A percentile compares a stretch with the other conserved stretches of the same genome.
Conservation (phyloP, 495 filamentous ascomycete species). For the Tuber aestivum region DNA sequence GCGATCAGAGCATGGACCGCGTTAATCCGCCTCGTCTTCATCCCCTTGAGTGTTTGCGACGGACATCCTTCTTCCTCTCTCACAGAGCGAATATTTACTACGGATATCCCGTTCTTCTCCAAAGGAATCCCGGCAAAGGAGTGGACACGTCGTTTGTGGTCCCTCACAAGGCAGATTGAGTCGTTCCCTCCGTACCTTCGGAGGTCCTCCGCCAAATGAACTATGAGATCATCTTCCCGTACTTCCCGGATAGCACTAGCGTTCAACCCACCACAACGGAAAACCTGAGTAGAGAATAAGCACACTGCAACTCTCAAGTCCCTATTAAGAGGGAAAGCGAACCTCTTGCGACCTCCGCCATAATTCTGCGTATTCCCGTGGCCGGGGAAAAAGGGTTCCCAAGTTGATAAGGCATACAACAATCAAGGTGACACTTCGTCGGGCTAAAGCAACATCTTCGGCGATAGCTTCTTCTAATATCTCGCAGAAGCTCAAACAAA, state of each 20-base stretch:
- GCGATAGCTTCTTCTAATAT: neutral
- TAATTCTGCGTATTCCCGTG: neutral
- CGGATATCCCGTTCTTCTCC: neutral
- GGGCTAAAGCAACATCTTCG: neutral
- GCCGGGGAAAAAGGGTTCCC: conserved; percentile 7
- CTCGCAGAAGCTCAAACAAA: conserved; percentile 12
- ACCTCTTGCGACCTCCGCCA: conserved; percentile 18
- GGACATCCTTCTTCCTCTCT: neutral
- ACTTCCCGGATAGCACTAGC: neutral
- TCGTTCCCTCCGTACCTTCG: neutral
- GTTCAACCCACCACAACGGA: neutral
- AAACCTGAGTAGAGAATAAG: conserved; percentile 5
- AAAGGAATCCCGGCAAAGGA: conserved; percentile 11
- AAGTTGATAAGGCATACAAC: conserved; percentile 19
- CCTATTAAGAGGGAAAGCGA: neutral
- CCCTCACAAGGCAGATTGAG: neutral
- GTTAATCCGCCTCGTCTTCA: neutral
- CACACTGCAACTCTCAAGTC: neutral
- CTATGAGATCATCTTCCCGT: neutral
- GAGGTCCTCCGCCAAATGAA: neutral
- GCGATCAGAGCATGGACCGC: neutral
- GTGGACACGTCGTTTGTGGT: neutral
- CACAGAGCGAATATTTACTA: neutral
- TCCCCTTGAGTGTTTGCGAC: neutral
- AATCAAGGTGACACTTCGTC: conserved; percentile 11